Conservation (phyloP, 345 rosid species). For the Trapa incisa region DNA sequence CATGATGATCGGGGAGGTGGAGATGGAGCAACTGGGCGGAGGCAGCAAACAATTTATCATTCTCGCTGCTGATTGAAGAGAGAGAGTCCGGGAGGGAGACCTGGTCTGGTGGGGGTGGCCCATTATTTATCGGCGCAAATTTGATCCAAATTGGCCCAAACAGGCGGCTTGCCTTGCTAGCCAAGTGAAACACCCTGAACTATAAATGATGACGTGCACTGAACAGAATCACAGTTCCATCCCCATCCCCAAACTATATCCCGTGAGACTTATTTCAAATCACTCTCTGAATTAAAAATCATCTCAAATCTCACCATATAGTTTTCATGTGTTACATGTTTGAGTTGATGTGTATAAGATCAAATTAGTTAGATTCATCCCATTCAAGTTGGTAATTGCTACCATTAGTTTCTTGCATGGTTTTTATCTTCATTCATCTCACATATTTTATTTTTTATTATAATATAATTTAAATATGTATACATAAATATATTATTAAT, state of each 20-base stretch:
- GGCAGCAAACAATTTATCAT: constrained; percentile 13
- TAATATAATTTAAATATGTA: too few species aligned
- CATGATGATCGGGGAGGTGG: constrained; percentile 32
- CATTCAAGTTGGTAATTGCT: not conserved
- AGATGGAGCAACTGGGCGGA: constrained; percentile 38
- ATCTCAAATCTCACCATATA: not conserved
- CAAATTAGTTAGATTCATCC: not conserved
- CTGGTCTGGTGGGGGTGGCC: not conserved
- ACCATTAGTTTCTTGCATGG: too few species aligned
- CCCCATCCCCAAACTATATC: not conserved
- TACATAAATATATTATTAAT: too few species aligned
- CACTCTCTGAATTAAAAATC: not conserved
- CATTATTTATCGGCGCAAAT: not conserved
- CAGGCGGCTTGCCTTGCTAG: not conserved
- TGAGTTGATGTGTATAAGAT: not conserved
- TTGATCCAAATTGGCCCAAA: not conserved
- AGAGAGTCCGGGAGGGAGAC: not conserved
- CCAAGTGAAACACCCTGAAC: not conserved
- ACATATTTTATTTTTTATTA: too few species aligned
- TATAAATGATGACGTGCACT: constrained; percentile 3
- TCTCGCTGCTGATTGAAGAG: not conserved
- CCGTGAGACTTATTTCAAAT: not conserved
- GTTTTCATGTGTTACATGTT: not conserved
- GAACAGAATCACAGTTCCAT: not conserved
- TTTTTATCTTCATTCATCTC: too few species aligned